phyloP scores from a whole-genome alignment of 352 stramenopile species.

The Pythium dissimile region DNA sequence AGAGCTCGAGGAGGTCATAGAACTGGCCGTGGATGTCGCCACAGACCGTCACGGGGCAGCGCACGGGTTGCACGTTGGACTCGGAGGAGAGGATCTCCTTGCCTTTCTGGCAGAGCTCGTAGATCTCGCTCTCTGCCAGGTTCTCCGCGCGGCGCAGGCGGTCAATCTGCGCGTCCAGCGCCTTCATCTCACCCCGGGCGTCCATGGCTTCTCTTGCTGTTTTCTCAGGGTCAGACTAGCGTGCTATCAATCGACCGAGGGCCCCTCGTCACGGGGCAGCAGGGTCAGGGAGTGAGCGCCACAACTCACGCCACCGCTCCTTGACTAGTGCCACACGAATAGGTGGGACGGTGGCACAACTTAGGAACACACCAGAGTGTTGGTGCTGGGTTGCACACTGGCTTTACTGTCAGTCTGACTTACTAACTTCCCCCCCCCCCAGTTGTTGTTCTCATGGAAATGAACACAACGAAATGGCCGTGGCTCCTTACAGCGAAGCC shows the following conservation, averaged over 20 bases:
- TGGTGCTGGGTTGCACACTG: no score
- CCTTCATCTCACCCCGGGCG: conserved; percentile 81
- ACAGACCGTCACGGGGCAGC: conserved; percentile 83
- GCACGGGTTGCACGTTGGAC: conserved; percentile 85
- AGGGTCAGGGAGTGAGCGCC: conserved; percentile 7
- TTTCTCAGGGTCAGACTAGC: background rate
- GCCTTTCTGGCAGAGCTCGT: conserved; percentile 85
- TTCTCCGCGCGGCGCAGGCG: conserved; percentile 83
- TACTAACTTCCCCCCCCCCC: no score
- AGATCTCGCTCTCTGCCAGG: conserved; percentile 87
- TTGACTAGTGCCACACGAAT: conserved; percentile 5
- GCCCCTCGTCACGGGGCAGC: no score
- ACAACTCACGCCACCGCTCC: conserved; percentile 1
- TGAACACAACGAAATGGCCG: no score
- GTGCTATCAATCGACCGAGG: no score
- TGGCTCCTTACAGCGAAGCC: no score
- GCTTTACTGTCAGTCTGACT: no score
- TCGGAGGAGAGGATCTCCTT: conserved; percentile 86
- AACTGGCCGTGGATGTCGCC: conserved; percentile 90
- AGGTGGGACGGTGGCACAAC: background rate
- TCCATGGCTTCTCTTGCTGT: conserved; percentile 36
- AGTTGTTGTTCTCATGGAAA: no score
- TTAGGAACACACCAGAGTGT: no score
- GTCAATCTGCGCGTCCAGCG: conserved; percentile 83
- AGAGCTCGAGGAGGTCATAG: conserved; percentile 87